These are phyloP conservation scores for Neospora caninum DNA, from an alignment of 169 alveolate genomes.

Conservation along the genomic window DNA sequence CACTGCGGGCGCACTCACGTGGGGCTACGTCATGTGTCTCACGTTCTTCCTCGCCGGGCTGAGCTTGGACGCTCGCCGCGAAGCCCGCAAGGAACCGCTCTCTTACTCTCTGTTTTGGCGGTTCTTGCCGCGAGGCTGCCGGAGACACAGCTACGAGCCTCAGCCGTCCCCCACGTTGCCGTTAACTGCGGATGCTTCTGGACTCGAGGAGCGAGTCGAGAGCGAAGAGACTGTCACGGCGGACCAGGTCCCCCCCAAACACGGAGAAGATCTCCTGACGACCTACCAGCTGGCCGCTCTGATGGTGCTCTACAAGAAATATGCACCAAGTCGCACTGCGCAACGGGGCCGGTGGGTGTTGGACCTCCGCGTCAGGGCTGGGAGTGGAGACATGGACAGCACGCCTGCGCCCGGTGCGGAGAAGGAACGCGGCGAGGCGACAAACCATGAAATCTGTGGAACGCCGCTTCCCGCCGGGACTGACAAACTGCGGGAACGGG, in stretches of 20 bases:
- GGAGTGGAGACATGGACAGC: not conserved
- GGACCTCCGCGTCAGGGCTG: not conserved
- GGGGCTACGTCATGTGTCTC: slow-evolving; percentile 72
- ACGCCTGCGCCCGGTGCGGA: not conserved
- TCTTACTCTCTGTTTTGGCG: not conserved
- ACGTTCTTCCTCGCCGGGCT: slow-evolving; percentile 74
- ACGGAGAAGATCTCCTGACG: slow-evolving; percentile 10
- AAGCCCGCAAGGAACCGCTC: slow-evolving; percentile 37
- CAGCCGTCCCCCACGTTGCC: not conserved
- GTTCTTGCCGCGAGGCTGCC: not conserved
- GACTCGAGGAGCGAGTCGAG: not conserved
- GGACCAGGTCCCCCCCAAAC: not conserved
- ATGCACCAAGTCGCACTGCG: not conserved
- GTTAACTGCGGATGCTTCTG: not conserved
- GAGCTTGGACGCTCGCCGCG: slow-evolving; percentile 76
- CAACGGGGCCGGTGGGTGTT: not conserved
- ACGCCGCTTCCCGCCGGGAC: not conserved
- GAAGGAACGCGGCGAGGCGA: not conserved
- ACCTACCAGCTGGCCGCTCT: slow-evolving; percentile 8
- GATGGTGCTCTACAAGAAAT: slow-evolving; percentile 26
- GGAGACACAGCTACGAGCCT: not conserved
- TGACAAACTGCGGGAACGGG: not conserved
- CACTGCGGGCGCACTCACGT: slow-evolving; percentile 76
- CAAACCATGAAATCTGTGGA: not conserved
- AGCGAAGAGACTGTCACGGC: not conserved